These are phyloP conservation scores for Euphrasia arctica DNA, from an alignment of 305 asterid genomes.

Conservation along the genomic window DNA sequence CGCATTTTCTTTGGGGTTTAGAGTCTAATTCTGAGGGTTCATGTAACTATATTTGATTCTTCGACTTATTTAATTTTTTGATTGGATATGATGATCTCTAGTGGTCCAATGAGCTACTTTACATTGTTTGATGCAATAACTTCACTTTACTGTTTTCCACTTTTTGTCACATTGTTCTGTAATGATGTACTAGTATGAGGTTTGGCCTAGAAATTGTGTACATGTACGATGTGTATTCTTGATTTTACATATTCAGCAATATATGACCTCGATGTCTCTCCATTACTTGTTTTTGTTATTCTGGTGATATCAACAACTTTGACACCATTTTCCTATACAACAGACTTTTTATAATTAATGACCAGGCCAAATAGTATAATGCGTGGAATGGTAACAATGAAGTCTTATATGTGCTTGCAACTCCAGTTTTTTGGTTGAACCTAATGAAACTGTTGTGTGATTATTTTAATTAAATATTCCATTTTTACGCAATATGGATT, in stretches of 20 bases:
- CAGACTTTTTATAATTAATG: slow-evolving; percentile 19
- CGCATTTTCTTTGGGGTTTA: not conserved
- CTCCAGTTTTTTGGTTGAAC: slow-evolving; percentile 1
- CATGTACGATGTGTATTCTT: slow-evolving; percentile 11
- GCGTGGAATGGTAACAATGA: not conserved
- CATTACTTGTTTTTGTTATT: slow-evolving; percentile 18
- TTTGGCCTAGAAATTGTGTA: slow-evolving; percentile 4
- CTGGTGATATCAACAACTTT: not conserved
- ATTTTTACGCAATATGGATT: slow-evolving; percentile 18
- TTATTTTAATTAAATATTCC: slow-evolving; percentile 17
- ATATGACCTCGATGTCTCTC: slow-evolving; percentile 18
- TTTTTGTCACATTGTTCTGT: slow-evolving; percentile 16
- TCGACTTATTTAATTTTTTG: slow-evolving; percentile 20
- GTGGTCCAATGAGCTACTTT: slow-evolving; percentile 8
- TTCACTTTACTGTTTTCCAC: slow-evolving; percentile 7
- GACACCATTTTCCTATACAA: slow-evolving; percentile 13
- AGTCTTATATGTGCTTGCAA: slow-evolving; percentile 14
- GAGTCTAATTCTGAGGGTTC: not conserved
- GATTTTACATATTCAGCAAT: slow-evolving; percentile 13
- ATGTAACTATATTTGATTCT: slow-evolving; percentile 6
- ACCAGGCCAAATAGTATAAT: slow-evolving; percentile 11
- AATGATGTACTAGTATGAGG: slow-evolving; percentile 4
- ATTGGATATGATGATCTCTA: slow-evolving; percentile 24
- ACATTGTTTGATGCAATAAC: not conserved
- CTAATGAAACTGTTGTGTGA: slow-evolving; percentile 17